Conservation (phyloP, 1,284 basidiomycete genomes). For the Fistulina hepatica region DNA sequence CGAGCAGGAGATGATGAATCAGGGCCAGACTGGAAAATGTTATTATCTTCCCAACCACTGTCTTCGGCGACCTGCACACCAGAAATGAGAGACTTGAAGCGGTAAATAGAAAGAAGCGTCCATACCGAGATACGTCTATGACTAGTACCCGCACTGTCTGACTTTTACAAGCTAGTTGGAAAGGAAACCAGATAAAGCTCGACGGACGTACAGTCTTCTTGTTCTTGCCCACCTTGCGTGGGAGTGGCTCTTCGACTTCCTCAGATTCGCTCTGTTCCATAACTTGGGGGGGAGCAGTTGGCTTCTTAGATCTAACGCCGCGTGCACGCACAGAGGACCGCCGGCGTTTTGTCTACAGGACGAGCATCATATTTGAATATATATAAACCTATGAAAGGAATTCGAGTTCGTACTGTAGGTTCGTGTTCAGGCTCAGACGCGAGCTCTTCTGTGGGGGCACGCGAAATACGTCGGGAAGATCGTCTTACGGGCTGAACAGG, state of each 20-base stretch:
- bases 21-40: slow-evolving; percentile 73
- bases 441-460: slow-evolving; percentile 30
- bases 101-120: slow-evolving; percentile 7
- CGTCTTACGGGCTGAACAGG: slow-evolving; percentile 28
- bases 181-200: slow-evolving; percentile 1
- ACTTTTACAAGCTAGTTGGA: too few species aligned
- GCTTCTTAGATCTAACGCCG: slow-evolving; percentile 37
- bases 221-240: slow-evolving; percentile 48
- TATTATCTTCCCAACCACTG: slow-evolving; percentile 79
- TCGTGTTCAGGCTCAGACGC: slow-evolving; percentile 38
- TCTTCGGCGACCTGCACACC: slow-evolving; percentile 35
- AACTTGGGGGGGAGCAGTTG: slow-evolving; percentile 31
- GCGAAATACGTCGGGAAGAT: slow-evolving; percentile 41
- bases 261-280: slow-evolving; percentile 72
- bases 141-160: too few species aligned
- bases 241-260: slow-evolving; percentile 38
- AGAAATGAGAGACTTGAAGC: slow-evolving; percentile 8
- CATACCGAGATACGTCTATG: neutral
- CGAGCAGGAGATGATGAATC: slow-evolving; percentile 66
- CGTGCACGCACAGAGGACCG: slow-evolving; percentile 62
- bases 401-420: slow-evolving; percentile 14
- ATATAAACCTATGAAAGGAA: slow-evolving; percentile 10
- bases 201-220: slow-evolving; percentile 50
- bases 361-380: slow-evolving; percentile 26
- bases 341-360: slow-evolving; percentile 44